Conservation (phyloP, 2,329 filamentous ascomycete genomes). For the Sporothrix inflata region DNA sequence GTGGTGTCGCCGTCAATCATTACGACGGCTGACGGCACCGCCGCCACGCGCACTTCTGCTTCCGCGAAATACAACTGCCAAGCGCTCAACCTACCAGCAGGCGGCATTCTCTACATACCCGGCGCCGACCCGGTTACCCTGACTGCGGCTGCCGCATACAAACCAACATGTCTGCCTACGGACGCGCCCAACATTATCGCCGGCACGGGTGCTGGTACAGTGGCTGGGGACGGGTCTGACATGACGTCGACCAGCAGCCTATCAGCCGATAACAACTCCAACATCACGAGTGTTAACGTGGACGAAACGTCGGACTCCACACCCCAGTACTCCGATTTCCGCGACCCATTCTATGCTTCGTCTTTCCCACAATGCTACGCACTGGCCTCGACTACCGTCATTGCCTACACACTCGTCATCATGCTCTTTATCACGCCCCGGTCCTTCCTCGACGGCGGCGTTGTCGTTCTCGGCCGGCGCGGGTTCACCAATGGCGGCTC, state of each 20-base stretch:
- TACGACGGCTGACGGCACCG: constrained; percentile 2
- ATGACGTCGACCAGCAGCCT: constrained; percentile 40
- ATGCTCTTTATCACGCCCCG: constrained; percentile 95
- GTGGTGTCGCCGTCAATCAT: constrained; percentile 30
- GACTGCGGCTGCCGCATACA: constrained; percentile 61
- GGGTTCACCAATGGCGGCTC: constrained; percentile 84
- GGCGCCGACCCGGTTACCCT: constrained; percentile 62
- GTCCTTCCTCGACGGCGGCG: constrained; percentile 85
- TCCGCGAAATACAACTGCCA: constrained; percentile 40
- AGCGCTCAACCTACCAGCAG: constrained; percentile 49
- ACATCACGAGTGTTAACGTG: constrained; percentile 38
- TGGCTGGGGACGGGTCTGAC: constrained; percentile 35
- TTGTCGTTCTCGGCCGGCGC: constrained; percentile 77
- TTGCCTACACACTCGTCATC: constrained; percentile 88
- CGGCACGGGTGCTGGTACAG: constrained; percentile 17
- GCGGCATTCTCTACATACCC: constrained; percentile 54
- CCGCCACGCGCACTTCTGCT: constrained; percentile 2
- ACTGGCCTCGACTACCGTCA: constrained; percentile 85
- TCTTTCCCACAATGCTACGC: constrained; percentile 93
- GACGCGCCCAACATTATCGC: constrained; percentile 47
- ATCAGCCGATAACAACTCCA: constrained; percentile 40
- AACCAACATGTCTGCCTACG: constrained; percentile 56
- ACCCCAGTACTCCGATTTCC: constrained; percentile 63
- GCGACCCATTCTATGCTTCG: constrained; percentile 90
- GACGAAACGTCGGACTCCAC: constrained; percentile 39